Conservation (phyloP, 2,329 filamentous ascomycete genomes). For the Huntiella moniliformis region DNA sequence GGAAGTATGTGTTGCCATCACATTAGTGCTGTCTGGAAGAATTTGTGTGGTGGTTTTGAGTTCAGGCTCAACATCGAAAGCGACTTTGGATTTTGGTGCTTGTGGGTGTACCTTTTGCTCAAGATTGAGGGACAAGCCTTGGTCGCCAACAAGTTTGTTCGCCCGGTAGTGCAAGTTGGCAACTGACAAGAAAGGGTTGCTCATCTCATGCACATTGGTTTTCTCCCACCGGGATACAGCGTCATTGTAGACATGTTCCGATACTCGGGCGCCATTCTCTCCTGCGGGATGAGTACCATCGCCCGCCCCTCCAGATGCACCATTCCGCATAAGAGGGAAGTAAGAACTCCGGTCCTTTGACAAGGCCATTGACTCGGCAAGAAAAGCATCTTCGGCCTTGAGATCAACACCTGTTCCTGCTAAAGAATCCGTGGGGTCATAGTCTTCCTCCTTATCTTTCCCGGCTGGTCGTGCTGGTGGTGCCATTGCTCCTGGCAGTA, state of each 20-base stretch:
- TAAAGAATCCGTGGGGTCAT: constrained; percentile 69
- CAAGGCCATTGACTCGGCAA: constrained; percentile 30
- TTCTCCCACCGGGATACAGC: constrained; percentile 43
- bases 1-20: constrained; percentile 39
- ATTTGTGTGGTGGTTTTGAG: constrained; percentile 7
- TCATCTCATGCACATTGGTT: constrained; percentile 48
- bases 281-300: constrained; percentile 42
- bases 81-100: constrained; percentile 19
- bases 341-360: not conserved
- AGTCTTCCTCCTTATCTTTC: constrained; percentile 41
- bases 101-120: constrained; percentile 33
- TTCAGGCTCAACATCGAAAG: constrained; percentile 8
- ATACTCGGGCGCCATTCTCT: constrained; percentile 46
- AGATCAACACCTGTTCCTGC: constrained; percentile 74
- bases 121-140: constrained; percentile 35
- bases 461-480: constrained; percentile 37
- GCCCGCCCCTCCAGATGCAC: constrained; percentile 37
- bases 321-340: constrained; percentile 10
- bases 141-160: constrained; percentile 37
- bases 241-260: constrained; percentile 45
- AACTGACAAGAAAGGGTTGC: constrained; percentile 53
- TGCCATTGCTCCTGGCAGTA: constrained; percentile 29
- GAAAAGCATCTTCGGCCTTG: constrained; percentile 66
- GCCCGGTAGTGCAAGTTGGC: constrained; percentile 40
- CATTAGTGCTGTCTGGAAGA: constrained; percentile 20